Percentiles rank a stretch among this genome's conserved stretches.
Conservation (phyloP, 805 yeast genomes). For the Metschnikowia baotianmanensis region DNA sequence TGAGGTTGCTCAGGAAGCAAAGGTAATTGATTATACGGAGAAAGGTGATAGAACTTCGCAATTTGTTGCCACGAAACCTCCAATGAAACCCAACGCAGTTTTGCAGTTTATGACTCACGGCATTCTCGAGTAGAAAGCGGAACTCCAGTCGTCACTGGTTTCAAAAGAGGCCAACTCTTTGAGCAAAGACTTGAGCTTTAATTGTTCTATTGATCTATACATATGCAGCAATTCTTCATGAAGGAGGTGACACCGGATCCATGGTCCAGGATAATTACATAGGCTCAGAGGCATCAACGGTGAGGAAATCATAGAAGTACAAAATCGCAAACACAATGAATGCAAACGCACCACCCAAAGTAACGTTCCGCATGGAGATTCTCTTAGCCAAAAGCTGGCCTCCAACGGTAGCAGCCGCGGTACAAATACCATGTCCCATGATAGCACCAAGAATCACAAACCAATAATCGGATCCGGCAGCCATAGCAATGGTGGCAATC, state of each 20-base stretch:
- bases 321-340: slow-evolving; percentile 79
- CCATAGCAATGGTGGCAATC: slow-evolving; percentile 97
- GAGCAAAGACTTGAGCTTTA: no score
- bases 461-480: slow-evolving; percentile 94
- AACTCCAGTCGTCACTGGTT: no score
- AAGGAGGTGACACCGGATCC: no score
- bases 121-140: slow-evolving; percentile 6
- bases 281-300: slow-evolving; percentile 19
- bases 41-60: slow-evolving; percentile 4
- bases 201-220: no score
- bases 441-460: slow-evolving; percentile 85
- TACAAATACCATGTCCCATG: slow-evolving; percentile 84
- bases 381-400: slow-evolving; percentile 88
- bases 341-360: slow-evolving; percentile 86
- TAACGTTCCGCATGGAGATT: slow-evolving; percentile 87
- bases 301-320: slow-evolving; percentile 69
- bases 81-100: slow-evolving; percentile 33
- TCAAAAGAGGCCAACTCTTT: no score
- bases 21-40: no score
- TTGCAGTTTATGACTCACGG: slow-evolving; percentile 42
- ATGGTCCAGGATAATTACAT: slow-evolving; percentile 8
- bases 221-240: no score
- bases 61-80: slow-evolving; percentile 12
- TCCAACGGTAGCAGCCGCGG: slow-evolving; percentile 87
- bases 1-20: slow-evolving; percentile 3